Evolutionary conservation across 2,329 filamentous ascomycete genomes (phyloP).

Genomic region (Neofusicoccum cordaticola): DNA sequence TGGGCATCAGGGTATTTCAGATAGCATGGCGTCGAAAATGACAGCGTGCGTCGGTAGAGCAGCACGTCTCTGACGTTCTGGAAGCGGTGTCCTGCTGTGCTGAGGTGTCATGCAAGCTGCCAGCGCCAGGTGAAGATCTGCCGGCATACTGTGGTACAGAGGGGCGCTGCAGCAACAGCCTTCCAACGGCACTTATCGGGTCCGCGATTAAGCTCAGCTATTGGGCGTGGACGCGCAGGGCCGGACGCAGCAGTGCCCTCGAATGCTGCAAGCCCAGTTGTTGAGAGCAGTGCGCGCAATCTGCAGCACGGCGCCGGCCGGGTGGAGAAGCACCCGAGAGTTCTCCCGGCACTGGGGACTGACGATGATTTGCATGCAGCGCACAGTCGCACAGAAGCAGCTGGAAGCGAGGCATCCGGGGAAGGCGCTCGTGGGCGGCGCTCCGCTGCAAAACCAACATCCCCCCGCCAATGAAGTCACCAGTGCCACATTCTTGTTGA

Average conservation of each 20-base stretch:
- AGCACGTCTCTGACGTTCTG: not conserved
- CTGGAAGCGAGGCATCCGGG: constrained; percentile 13
- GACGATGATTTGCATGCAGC: constrained; percentile 10
- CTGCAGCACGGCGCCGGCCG: not conserved
- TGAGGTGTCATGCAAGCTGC: not conserved
- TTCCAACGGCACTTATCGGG: no score
- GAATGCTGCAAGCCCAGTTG: no score
- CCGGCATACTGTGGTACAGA: not conserved
- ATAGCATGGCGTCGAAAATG: not conserved
- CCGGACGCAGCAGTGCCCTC: no score
- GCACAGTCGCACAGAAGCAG: constrained; percentile 13
- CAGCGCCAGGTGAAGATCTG: not conserved
- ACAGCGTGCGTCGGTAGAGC: not conserved
- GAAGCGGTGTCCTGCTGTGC: not conserved
- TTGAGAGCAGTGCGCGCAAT: not conserved
- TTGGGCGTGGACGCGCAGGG: no score
- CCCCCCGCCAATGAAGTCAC: not conserved
- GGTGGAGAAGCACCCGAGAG: not conserved
- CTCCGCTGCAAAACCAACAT: not conserved
- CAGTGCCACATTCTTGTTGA: constrained; percentile 7
- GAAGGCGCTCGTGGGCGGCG: not conserved
- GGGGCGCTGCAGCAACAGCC: no score
- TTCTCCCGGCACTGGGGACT: not conserved
- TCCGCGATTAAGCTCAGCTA: no score
- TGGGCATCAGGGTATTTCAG: not conserved